Percentiles rank a stretch among this genome's conserved stretches.
phyloP scores from a whole-genome alignment of 2,329 filamentous ascomycete genomes.

The Fusarium sp. region DNA sequence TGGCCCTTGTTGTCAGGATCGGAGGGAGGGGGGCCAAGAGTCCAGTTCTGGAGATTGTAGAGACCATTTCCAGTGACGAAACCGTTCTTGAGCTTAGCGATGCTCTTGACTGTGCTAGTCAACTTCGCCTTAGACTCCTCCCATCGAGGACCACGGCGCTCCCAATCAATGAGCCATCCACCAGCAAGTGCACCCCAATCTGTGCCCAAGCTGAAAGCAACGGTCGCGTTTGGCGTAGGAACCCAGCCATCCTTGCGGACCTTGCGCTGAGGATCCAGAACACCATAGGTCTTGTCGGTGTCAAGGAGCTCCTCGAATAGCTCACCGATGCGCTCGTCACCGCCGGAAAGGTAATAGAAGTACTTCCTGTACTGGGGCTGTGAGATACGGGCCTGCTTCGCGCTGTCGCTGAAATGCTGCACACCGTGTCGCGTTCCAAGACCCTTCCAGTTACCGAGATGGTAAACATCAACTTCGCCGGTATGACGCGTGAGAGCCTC shows the following conservation, averaged over 20 bases:
- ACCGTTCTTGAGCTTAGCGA: conserved; percentile 64
- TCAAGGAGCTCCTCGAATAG: conserved; percentile 61
- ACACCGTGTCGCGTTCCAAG: conserved; percentile 71
- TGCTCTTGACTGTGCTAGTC: conserved; percentile 58
- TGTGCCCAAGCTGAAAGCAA: conserved; percentile 64
- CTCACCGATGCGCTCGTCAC: conserved; percentile 67
- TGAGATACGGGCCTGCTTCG: conserved; percentile 70
- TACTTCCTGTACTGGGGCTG: conserved; percentile 64
- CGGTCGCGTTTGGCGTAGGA: conserved; percentile 52
- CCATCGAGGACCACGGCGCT: conserved; percentile 63
- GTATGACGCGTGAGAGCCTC: conserved; percentile 68
- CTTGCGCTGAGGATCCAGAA: conserved; percentile 67
- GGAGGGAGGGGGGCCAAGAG: conserved; percentile 60
- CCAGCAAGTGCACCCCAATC: conserved; percentile 68
- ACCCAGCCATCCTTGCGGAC: conserved; percentile 63
- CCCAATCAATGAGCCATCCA: conserved; percentile 69
- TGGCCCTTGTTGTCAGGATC: conserved; percentile 62
- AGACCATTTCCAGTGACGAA: conserved; percentile 66
- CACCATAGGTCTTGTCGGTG: conserved; percentile 61
- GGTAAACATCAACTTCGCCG: conserved; percentile 70
- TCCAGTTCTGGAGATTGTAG: conserved; percentile 61
- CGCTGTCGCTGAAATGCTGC: conserved; percentile 69
- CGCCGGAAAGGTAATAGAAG: conserved; percentile 65
- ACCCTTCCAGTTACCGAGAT: conserved; percentile 65
- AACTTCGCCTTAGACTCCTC: conserved; percentile 63